phyloP scores from a whole-genome alignment of 2,329 filamentous ascomycete species.

The Nothophaeocryptopus gaeumannii region DNA sequence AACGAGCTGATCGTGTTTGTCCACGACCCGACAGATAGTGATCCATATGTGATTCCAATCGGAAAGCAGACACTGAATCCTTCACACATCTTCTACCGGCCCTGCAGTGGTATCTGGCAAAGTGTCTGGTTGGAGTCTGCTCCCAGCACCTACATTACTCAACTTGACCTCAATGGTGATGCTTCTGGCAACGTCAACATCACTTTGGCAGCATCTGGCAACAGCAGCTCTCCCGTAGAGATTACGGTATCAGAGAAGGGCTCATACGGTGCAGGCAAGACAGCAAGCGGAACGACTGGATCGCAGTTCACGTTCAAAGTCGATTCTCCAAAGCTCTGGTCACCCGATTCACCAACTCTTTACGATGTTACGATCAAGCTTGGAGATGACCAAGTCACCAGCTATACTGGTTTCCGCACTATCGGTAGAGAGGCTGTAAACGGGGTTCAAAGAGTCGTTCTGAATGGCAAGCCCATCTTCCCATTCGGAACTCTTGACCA shows the following conservation, averaged over 20 bases:
- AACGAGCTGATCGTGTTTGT: conserved; percentile 60
- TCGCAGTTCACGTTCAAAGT: conserved; percentile 56
- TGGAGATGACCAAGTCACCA: conserved; percentile 55
- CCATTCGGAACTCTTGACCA: conserved; percentile 68
- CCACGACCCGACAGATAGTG: conserved; percentile 63
- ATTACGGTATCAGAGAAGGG: conserved; percentile 19
- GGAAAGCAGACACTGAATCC: conserved; percentile 55
- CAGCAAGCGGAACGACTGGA: conserved; percentile 47
- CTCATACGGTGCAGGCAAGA: conserved; percentile 18
- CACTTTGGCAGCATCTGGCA: background rate
- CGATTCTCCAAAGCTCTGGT: conserved; percentile 59
- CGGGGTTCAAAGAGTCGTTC: conserved; percentile 58
- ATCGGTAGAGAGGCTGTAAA: conserved; percentile 56
- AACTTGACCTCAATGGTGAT: conserved; percentile 58
- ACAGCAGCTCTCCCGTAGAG: conserved; percentile 13
- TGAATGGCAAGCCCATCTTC: conserved; percentile 69
- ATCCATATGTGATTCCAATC: conserved; percentile 57
- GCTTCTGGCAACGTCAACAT: conserved; percentile 53
- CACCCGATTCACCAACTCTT: conserved; percentile 59
- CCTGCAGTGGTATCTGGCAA: conserved; percentile 74
- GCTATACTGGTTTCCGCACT: conserved; percentile 69
- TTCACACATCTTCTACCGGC: conserved; percentile 68
- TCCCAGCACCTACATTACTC: conserved; percentile 55
- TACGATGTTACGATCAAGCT: conserved; percentile 62
- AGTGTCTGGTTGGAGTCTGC: conserved; percentile 69